Evolutionary conservation across 768 basidiomycete genomes (phyloP), one percentile per base, ranked within the genome.

Genomic region (Saitozyma sp.): DNA sequence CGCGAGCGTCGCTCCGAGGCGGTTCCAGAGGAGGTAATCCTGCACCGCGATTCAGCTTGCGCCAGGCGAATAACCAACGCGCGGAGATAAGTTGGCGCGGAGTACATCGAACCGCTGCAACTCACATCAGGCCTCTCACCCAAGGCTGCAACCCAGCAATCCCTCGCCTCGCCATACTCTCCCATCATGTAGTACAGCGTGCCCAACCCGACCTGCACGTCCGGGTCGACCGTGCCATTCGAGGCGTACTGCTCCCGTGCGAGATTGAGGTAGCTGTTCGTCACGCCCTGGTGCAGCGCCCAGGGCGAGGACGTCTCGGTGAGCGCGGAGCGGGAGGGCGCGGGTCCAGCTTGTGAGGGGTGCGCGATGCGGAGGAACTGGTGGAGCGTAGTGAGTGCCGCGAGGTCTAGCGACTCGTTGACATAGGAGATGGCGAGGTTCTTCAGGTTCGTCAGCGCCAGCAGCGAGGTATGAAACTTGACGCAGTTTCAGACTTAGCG

Each of bases 21-120:
- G 83, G 78, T 99, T 99, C 96, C 96, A 99, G 11, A 98, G 79
- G 6, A 92, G 82, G 78, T 92, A 98, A 79, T 99, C 96, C 89
- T 86, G 68, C 16, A 11, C 29, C 29, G 29, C 29, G 29, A 29
- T 5, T 29, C 29, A 29, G 29, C 29, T 29, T 29, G 29, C 29
- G 5, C 29, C 29, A 29, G 29, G 29, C 29, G 29, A 5, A 29
- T 29, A 63, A 40, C 54, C n/a, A 43, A 58, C 42, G 45, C 38
- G 54, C 2, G n/a, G 51, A 37, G 3, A 13, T 1, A 13, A 37
- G 3, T 2, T 37, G 14, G 41, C 3, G 14, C 16, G 11, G 16
- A 38, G 10, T 16, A 11, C 29, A 1, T 56, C 37, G 17, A 8
- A 49, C 53, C 40, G 11, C 50, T 54, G 52, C 52, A 38, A 77